Conservation (phyloP, 2,329 filamentous ascomycete species). For the Fusarium equiseti region DNA sequence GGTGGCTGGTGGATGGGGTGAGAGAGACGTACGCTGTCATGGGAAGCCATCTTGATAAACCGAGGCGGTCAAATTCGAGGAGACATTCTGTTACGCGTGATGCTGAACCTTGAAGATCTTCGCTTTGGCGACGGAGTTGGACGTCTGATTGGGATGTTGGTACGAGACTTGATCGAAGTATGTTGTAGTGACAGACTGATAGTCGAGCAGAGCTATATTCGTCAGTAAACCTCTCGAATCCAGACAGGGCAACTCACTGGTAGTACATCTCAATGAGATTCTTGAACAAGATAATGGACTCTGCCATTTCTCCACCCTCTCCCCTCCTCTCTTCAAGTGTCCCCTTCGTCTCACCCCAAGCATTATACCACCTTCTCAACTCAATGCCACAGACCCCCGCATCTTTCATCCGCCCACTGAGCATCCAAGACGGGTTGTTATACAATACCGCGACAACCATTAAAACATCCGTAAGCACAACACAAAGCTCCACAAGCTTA, state of each 20-base stretch:
- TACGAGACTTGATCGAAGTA: conserved; percentile 35
- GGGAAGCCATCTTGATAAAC: conserved; percentile 39
- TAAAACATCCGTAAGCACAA: conserved; percentile 43
- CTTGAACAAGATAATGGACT: conserved; percentile 39
- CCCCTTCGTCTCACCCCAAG: conserved; percentile 35
- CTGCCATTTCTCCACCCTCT: conserved; percentile 4
- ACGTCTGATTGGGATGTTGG: conserved; percentile 11
- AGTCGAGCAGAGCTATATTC: conserved; percentile 32
- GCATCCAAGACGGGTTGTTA: conserved; percentile 41
- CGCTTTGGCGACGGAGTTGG: conserved; percentile 32
- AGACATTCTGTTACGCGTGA: conserved; percentile 42
- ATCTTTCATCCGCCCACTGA: conserved; percentile 38
- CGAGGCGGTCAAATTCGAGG: conserved; percentile 32
- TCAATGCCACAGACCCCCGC: conserved; percentile 40
- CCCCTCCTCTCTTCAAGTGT: conserved; percentile 28
- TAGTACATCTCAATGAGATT: conserved; percentile 47
- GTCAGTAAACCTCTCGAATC: accelerated
- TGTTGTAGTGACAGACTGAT: conserved; percentile 42
- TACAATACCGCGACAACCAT: conserved; percentile 37
- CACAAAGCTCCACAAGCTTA: conserved; percentile 43
- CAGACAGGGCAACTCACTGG: conserved; percentile 16
- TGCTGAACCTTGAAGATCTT: conserved; percentile 43
- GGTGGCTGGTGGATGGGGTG: too few relatives aligned
- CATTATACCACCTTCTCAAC: conserved; percentile 39
- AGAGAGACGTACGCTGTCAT: conserved; percentile 41